These are phyloP conservation scores for Fusarium graminum DNA, from an alignment of 2,329 filamentous ascomycete genomes.

Conservation along the genomic window DNA sequence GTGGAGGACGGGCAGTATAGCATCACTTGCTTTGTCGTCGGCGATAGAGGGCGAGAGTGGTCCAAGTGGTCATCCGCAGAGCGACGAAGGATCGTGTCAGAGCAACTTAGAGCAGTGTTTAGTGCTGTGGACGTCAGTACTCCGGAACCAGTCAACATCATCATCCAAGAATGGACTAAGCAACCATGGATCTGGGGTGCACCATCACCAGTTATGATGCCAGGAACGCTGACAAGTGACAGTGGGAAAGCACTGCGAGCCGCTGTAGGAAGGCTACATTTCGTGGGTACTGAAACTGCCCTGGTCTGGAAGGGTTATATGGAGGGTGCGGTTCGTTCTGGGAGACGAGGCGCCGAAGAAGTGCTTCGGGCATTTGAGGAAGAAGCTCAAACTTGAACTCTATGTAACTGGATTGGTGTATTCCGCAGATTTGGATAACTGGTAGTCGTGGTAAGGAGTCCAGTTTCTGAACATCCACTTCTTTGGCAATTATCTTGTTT, in stretches of 20 bases:
- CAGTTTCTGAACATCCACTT: neutral
- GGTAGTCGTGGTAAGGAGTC: no score
- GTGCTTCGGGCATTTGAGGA: conserved; percentile 27
- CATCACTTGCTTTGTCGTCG: conserved; percentile 52
- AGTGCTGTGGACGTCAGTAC: conserved; percentile 17
- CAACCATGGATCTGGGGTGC: conserved; percentile 36
- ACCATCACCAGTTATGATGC: conserved; percentile 39
- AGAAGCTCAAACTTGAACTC: no score
- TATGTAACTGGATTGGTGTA: no score
- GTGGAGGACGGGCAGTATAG: conserved; percentile 45
- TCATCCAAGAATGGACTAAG: conserved; percentile 39
- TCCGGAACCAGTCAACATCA: conserved; percentile 34
- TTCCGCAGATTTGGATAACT: no score
- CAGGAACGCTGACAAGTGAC: conserved; percentile 20
- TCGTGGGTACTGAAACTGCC: conserved; percentile 45
- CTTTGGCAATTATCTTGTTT: neutral
- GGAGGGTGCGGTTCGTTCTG: conserved; percentile 45
- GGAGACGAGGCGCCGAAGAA: conserved; percentile 36
- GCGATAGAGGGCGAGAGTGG: conserved; percentile 47
- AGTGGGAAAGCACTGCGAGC: conserved; percentile 48
- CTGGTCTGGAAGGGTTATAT: conserved; percentile 48
- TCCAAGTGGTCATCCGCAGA: conserved; percentile 25
- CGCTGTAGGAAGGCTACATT: conserved; percentile 47
- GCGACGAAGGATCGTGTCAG: conserved; percentile 1
- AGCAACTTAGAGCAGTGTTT: conserved; percentile 31